Evolutionary conservation across 140 eudicot species (phyloP).

Genomic region (Stevia rebaudiana): DNA sequence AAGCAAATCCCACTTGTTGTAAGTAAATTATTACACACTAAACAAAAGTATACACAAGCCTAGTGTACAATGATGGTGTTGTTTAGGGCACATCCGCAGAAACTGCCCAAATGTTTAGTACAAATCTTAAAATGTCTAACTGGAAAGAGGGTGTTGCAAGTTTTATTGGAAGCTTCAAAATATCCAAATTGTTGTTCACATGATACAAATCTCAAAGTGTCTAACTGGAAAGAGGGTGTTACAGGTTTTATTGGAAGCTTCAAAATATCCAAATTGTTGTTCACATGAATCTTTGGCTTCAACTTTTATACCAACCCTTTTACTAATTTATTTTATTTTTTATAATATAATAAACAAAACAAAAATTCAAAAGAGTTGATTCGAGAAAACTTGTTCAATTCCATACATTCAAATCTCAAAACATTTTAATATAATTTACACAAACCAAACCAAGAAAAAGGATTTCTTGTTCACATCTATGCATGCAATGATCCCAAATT

Average conservation of each 20-base stretch:
- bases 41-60: too few species aligned
- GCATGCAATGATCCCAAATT: constrained; percentile 25
- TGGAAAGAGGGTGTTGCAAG: background rate
- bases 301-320: background rate
- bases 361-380: background rate
- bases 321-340: background rate
- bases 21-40: too few species aligned
- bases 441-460: constrained; percentile 28
- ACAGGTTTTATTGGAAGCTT: constrained; percentile 5
- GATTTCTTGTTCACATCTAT: constrained; percentile 32
- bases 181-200: background rate
- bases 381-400: constrained; percentile 26
- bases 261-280: background rate
- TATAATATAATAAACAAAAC: background rate
- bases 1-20: too few species aligned
- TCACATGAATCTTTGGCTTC: background rate
- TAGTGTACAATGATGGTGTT: too few species aligned
- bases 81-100: too few species aligned
- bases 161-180: constrained; percentile 20
- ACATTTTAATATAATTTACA: constrained; percentile 14
- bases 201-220: constrained; percentile 12
- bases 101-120: too few species aligned
- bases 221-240: constrained; percentile 4
- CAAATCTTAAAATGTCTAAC: constrained; percentile 13
- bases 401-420: constrained; percentile 16